phyloP scores from a whole-genome alignment of 179 eudicot genomes.

The Beta lomatogona region DNA sequence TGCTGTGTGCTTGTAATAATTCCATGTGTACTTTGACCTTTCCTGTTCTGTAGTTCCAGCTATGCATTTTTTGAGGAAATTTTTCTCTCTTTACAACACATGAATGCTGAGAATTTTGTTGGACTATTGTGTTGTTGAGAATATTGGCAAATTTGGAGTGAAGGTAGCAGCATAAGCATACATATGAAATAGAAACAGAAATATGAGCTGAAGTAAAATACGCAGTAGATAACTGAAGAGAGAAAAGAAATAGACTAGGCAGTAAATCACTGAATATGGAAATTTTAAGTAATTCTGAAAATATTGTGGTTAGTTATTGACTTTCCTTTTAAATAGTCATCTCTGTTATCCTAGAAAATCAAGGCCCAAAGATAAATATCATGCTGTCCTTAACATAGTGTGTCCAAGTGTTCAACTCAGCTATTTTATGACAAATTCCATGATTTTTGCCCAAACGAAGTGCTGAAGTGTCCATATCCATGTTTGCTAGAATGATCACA shows the following conservation, averaged over 20 bases:
- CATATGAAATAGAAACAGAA: background rate
- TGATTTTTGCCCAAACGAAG: no score
- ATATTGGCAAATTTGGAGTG: background rate
- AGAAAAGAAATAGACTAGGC: background rate
- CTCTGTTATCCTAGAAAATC: background rate
- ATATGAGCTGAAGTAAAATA: background rate
- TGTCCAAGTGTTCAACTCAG: no score
- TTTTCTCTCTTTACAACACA: no score
- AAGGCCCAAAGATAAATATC: background rate
- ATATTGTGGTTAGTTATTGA: background rate
- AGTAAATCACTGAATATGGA: no score
- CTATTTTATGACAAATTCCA: no score
- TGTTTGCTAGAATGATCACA: background rate
- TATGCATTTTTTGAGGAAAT: no score
- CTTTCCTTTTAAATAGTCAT: background rate
- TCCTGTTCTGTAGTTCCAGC: no score
- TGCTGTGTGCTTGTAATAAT: no score
- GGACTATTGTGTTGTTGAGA: background rate
- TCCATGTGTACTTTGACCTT: no score
- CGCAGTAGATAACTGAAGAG: background rate
- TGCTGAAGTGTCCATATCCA: no score
- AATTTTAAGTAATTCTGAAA: background rate
- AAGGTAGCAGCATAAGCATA: background rate
- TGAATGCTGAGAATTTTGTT: background rate
- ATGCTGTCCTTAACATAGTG: no score